phyloP scores from a whole-genome alignment of 2,329 filamentous ascomycete genomes.

The Clarireedia sp. region DNA sequence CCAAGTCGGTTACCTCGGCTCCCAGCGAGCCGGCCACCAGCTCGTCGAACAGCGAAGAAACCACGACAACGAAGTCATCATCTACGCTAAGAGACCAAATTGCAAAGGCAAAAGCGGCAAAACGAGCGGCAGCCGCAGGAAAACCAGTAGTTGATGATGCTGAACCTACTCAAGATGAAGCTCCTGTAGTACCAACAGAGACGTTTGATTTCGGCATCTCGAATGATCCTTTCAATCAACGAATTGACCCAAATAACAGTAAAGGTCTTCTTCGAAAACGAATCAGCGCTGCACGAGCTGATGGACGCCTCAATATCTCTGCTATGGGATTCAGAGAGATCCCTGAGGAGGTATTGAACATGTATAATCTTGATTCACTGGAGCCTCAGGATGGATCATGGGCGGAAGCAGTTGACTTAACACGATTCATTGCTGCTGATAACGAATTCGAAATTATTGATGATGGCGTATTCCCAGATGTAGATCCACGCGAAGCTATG shows the following conservation, averaged over 20 bases:
- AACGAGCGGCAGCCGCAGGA: slow-evolving; percentile 45
- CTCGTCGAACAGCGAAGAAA: slow-evolving; percentile 30
- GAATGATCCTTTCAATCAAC: slow-evolving; percentile 64
- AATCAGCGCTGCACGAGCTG: slow-evolving; percentile 62
- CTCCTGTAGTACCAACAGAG: slow-evolving; percentile 40
- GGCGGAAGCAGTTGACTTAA: slow-evolving; percentile 87
- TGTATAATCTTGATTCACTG: slow-evolving; percentile 75
- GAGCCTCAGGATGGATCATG: slow-evolving; percentile 61
- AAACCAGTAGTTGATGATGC: slow-evolving; percentile 24
- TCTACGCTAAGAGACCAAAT: slow-evolving; percentile 80
- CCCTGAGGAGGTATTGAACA: slow-evolving; percentile 73
- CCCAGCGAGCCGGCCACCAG: slow-evolving; percentile 14
- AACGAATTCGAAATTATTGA: slow-evolving; percentile 74
- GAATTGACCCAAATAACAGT: slow-evolving; percentile 46
- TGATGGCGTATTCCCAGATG: slow-evolving; percentile 73
- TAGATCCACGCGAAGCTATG: slow-evolving; percentile 44
- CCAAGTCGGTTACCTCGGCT: slow-evolving; percentile 16
- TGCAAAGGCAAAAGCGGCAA: slow-evolving; percentile 82
- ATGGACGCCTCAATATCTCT: slow-evolving; percentile 81
- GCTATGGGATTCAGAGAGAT: slow-evolving; percentile 74
- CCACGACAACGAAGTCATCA: slow-evolving; percentile 60
- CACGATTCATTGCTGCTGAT: slow-evolving; percentile 76
- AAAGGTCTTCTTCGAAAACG: slow-evolving; percentile 66
- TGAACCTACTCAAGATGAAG: slow-evolving; percentile 22
- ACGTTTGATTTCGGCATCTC: slow-evolving; percentile 52